Evolutionary conservation across 768 basidiomycete species (phyloP), one percentile per base, ranked within the genome.

Genomic region (Kwoniella pini): DNA sequence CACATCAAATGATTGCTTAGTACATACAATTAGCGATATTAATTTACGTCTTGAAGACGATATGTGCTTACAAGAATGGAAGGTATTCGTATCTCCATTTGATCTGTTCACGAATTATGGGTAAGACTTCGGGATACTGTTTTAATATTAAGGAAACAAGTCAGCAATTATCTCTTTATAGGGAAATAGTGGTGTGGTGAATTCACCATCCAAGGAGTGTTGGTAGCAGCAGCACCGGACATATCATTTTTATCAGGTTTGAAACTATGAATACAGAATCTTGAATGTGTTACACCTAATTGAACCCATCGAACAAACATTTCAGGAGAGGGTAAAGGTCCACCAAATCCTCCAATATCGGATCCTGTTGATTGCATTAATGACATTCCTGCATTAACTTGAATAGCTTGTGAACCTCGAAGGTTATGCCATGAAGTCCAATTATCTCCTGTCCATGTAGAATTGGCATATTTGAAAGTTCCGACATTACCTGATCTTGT

Each of bases 221-320:
- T 77, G 6, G 71, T 77, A 36, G 67, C 61, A 7, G 65, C 68
- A 10, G 71, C 62, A 12, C 75, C 75, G 19, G 48, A 59, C 6
- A 60, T 60, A 56, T 74, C 73, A 10, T 64, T 53, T 54, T 72
- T 70, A 52, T 71, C 63, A 6, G 77, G 77, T 62, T 79, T 79
- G 71, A 72, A 79, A 15, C 55, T 60, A 59, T 79, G 77, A 38
- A 79, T 75, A 54, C 75, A 79, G 67, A 79, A 79, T 50, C 77
- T 61, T 13, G 69, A 63, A 48, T 76, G 72, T 12, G 69, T 70
- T 36, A 69, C 70, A 40, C 70, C 71, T 17, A 71, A 48, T 44
- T 79, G 77, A 3, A 75, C 70, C 77, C 77, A 79, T 51, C 77
- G 56, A 4, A 74, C 65, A 57, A 79, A 74, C 28, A 79, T 59